Base-by-base conservation (phyloP, 208 protist species). In the Leishmania lainsoni region DNA sequence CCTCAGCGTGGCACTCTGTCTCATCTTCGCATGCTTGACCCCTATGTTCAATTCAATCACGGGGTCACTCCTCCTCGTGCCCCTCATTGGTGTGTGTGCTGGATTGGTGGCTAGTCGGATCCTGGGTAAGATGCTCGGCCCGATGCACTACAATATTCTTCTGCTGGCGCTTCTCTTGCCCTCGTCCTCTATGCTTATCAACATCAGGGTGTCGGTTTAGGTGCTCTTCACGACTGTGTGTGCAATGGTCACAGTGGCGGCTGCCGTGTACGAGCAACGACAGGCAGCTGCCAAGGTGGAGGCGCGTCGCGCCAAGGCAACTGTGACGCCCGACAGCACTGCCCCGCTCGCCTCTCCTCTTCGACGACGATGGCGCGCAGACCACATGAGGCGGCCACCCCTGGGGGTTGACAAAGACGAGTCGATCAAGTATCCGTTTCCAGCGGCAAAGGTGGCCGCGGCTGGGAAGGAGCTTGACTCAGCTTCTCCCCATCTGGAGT, bases 61-160 rank as follows among this genome's bases (percentile, higher is more conserved):
- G 88, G 75, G 85, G 26, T 83, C 86, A 22, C 72, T 88, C 29
- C 89, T 32, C 42, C 42, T 63, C 81, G 29, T 87, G 39, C 20
- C 73, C 14, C 22, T 92, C 16, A 39, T 90, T 17, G 63, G 78
- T 29, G 82, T 78, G 26, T 90, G 86, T 78, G 51, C 68, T 8
- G 89, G 89, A 29, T 45, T 92, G 17, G 58, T 83, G 9, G 42
- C 83, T 2, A 86, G 89, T 22, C 69, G 77, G 58, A 78, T 83
- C 52, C 84, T 92, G 0, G 86, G 89, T 9, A 89, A 85, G 76
- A 49, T 89, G 39, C 71, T 91, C 5, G 88, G 88, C 0, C 88
- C 88, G 22, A 82, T 78, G 32, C 81, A 65, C 56, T 89, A 84
- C 81, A 87, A 68, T 81, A 29, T 89, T 2, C 89, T 85, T 78